Percentiles rank a stretch among this genome's conserved stretches.
Conservation (phyloP, 306 rosid species). For the Oxytropis ochrocephala region DNA sequence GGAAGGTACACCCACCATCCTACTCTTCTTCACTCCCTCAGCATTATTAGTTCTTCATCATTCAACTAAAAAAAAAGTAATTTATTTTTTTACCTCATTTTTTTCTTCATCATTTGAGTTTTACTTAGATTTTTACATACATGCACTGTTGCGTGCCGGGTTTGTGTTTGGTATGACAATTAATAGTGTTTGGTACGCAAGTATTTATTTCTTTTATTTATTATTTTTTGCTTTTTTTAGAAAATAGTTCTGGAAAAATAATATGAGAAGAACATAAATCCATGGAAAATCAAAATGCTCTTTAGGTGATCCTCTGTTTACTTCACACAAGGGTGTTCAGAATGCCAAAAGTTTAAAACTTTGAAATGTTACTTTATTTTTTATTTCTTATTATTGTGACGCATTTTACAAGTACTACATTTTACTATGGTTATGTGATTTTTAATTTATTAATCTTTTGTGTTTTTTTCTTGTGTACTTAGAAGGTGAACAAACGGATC, state of each 20-base stretch:
- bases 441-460: neutral
- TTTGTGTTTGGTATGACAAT: neutral
- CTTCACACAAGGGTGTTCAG: neutral
- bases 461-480: constrained; percentile 2
- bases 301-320: neutral
- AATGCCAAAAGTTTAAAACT: neutral
- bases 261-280: neutral
- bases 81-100: neutral
- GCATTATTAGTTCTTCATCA: neutral
- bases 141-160: neutral
- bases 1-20: no score
- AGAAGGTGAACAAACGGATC: constrained; percentile 57
- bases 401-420: constrained; percentile 19
- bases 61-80: neutral
- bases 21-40: neutral
- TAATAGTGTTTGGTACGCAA: neutral
- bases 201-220: neutral
- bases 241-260: neutral
- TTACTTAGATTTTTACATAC: neutral
- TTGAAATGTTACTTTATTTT: neutral
- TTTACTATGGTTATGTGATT: neutral
- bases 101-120: neutral
- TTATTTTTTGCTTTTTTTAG: neutral
- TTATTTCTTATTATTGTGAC: neutral
- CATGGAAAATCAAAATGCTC: neutral